A percentile compares a stretch with the other conserved stretches of the same genome.
phyloP scores from a whole-genome alignment of 2,329 filamentous ascomycete species.

The Colletotrichum sp. region DNA sequence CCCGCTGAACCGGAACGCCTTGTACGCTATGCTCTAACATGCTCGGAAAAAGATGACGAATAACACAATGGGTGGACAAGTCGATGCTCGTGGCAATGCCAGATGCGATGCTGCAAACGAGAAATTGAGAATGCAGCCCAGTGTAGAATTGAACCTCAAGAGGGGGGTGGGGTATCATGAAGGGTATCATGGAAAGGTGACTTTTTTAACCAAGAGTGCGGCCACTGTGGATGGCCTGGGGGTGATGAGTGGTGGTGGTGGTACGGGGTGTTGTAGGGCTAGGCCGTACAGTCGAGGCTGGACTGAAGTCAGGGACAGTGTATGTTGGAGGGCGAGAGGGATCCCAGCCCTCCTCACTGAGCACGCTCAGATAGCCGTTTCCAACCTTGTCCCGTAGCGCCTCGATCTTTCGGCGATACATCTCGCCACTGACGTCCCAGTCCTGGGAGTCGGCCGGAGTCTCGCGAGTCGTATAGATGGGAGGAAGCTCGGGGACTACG shows the following conservation, averaged over 20 bases:
- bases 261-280: slow-evolving; percentile 40
- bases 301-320: slow-evolving; percentile 40
- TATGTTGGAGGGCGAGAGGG: slow-evolving; percentile 42
- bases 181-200: slow-evolving; percentile 23
- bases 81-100: slow-evolving; percentile 16
- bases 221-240: slow-evolving; percentile 59
- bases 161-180: slow-evolving; percentile 27
- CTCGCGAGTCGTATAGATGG: slow-evolving; percentile 35
- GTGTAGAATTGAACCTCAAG: slow-evolving; percentile 19
- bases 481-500: slow-evolving; percentile 36
- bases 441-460: slow-evolving; percentile 46
- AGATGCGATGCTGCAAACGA: slow-evolving; percentile 14
- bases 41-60: slow-evolving; percentile 26
- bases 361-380: slow-evolving; percentile 83
- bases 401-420: slow-evolving; percentile 89
- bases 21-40: slow-evolving; percentile 45
- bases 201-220: slow-evolving; percentile 52
- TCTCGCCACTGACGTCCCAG: slow-evolving; percentile 74
- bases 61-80: slow-evolving; percentile 19
- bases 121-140: slow-evolving; percentile 15
- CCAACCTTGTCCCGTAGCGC: slow-evolving; percentile 84
- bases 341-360: slow-evolving; percentile 79
- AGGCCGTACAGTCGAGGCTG: slow-evolving; percentile 40
- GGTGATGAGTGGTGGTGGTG: slow-evolving; percentile 32
- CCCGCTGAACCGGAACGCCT: slow-evolving; percentile 35